A percentile compares a stretch with the other conserved stretches of the same genome.
phyloP scores from a whole-genome alignment of 768 basidiomycete species.

The Pulveroboletus sp. region DNA sequence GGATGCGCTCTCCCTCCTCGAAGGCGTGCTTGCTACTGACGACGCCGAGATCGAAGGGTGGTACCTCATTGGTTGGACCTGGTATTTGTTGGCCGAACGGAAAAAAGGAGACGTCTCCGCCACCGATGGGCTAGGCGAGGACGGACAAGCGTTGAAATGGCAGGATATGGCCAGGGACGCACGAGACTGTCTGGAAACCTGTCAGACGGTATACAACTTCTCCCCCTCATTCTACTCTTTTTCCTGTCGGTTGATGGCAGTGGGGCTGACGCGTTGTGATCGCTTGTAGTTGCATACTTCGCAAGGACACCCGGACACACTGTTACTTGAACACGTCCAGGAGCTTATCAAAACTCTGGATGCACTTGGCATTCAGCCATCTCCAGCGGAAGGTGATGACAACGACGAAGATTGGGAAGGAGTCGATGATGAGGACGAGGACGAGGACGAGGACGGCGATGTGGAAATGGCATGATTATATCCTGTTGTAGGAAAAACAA shows the following conservation, averaged over 20 bases:
- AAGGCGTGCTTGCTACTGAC: slow-evolving; percentile 75
- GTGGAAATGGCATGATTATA: slow-evolving; percentile 47
- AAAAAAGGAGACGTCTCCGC: slow-evolving; percentile 46
- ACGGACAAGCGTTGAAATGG: slow-evolving; percentile 50
- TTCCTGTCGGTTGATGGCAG: background rate
- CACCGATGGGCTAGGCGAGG: slow-evolving; percentile 30
- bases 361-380: slow-evolving; percentile 57
- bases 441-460: slow-evolving; percentile 41
- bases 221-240: background rate
- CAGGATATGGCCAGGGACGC: slow-evolving; percentile 76
- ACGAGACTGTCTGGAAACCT: slow-evolving; percentile 78
- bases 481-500: slow-evolving; percentile 9
- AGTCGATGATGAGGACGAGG: slow-evolving; percentile 50
- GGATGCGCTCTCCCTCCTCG: slow-evolving; percentile 69
- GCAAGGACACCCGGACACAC: slow-evolving; percentile 71
- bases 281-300: slow-evolving; percentile 56
- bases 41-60: slow-evolving; percentile 88
- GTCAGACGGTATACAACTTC: slow-evolving; percentile 57
- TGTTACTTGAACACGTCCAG: slow-evolving; percentile 66
- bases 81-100: slow-evolving; percentile 76
- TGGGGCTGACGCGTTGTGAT: background rate
- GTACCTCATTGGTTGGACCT: slow-evolving; percentile 95
- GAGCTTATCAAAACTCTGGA: slow-evolving; percentile 72
- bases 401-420: slow-evolving; percentile 56
- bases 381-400: slow-evolving; percentile 44